Percentiles rank a stretch among this genome's conserved stretches.
Conservation (phyloP, 345 rosid genomes). For the Gossypium longicalyx region DNA sequence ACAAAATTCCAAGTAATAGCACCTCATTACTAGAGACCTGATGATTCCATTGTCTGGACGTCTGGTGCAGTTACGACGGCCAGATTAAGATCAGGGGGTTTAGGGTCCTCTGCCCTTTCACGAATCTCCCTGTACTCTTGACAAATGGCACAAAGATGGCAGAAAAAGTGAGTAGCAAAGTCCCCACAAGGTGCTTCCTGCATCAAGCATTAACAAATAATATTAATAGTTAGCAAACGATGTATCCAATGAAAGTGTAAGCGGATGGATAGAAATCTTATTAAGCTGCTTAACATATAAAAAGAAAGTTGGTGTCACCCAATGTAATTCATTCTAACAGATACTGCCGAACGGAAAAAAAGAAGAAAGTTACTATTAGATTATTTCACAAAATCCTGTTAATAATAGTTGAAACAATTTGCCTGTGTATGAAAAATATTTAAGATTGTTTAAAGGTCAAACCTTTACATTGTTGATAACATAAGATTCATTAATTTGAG, state of each 20-base stretch:
- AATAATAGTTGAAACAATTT: not conserved
- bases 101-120: constrained; percentile 40
- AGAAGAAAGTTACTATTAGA: not conserved
- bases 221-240: not conserved
- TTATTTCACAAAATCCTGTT: not conserved
- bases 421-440: not conserved
- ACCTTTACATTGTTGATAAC: not conserved
- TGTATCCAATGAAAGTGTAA: not conserved
- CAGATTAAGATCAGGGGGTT: constrained; percentile 35
- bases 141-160: constrained; percentile 89
- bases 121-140: constrained; percentile 87
- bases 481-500: not conserved
- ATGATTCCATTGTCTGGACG: constrained; percentile 56
- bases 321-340: not conserved
- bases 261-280: not conserved
- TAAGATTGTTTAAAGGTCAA: not conserved
- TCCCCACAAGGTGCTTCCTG: constrained; percentile 95
- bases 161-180: constrained; percentile 70
- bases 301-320: not conserved
- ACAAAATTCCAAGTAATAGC: not conserved
- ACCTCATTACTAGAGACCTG: constrained; percentile 18
- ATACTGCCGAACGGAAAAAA: not conserved
- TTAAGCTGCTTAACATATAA: not conserved
- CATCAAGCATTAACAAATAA: constrained; percentile 9
- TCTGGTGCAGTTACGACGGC: constrained; percentile 53